Evolutionary conservation across 345 rosid species (phyloP).

Genomic region (Eucalyptus erythrocorys): DNA sequence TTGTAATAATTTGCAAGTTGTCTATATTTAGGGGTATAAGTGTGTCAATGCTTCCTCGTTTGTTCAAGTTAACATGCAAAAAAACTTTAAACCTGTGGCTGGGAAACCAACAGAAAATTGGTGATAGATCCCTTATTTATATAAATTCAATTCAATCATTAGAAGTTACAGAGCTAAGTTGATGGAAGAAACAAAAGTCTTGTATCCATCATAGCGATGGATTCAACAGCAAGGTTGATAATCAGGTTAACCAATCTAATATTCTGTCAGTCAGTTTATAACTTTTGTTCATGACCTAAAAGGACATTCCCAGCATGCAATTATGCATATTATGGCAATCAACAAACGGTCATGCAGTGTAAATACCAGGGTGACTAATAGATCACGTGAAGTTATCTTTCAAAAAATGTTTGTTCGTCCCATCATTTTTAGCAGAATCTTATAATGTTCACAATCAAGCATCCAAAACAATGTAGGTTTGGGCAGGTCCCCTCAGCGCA

Average conservation of each 20-base stretch:
- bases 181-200: neutral
- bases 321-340: neutral
- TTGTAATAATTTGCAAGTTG: neutral
- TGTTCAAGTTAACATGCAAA: neutral
- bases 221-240: neutral
- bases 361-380: neutral
- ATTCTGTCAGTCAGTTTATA: neutral
- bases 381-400: neutral
- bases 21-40: neutral
- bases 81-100: neutral
- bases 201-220: accelerated
- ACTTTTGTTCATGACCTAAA: neutral
- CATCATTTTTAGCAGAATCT: neutral
- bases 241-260: neutral
- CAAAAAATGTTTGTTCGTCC: neutral
- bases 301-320: neutral
- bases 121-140: neutral
- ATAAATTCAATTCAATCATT: neutral
- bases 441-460: neutral
- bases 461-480: conserved; percentile 17
- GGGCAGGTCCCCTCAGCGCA: conserved; percentile 40
- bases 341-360: neutral
- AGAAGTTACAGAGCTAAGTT: neutral
- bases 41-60: neutral
- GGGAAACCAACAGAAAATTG: neutral